These are phyloP conservation scores for Suillus brevipes DNA, from an alignment of 768 basidiomycete genomes.

Conservation along the genomic window DNA sequence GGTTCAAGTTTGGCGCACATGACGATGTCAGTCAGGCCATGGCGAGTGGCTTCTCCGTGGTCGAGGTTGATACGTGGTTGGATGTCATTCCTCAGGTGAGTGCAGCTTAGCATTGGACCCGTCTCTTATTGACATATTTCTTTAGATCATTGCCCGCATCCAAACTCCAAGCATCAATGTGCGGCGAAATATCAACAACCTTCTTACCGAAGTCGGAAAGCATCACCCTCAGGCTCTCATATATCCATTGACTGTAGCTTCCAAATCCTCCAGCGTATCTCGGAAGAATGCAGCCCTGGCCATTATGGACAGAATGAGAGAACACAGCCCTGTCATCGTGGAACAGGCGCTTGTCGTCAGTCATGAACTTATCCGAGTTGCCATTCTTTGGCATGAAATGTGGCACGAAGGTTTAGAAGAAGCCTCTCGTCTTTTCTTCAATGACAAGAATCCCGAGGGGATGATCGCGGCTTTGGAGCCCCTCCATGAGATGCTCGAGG, in stretches of 20 bases:
- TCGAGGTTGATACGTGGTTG: slow-evolving; percentile 97
- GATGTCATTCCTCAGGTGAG: slow-evolving; percentile 96
- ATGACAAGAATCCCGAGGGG: slow-evolving; percentile 93
- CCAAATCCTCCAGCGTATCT: slow-evolving; percentile 85
- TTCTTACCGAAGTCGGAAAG: slow-evolving; percentile 91
- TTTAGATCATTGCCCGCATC: slow-evolving; percentile 94
- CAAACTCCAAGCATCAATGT: slow-evolving; percentile 91
- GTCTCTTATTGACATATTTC: background rate
- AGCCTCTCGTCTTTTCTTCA: slow-evolving; percentile 94
- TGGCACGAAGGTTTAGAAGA: slow-evolving; percentile 99
- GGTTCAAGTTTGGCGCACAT: slow-evolving; percentile 96
- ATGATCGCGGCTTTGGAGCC: slow-evolving; percentile 96
- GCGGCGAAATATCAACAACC: slow-evolving; percentile 82
- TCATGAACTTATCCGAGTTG: slow-evolving; percentile 93
- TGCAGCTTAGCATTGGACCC: background rate
- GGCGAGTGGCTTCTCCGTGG: slow-evolving; percentile 79
- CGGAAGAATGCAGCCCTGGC: slow-evolving; percentile 79
- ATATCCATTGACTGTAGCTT: slow-evolving; percentile 93
- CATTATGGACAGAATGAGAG: slow-evolving; percentile 92
- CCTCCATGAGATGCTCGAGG: slow-evolving; percentile 88
- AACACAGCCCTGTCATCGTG: slow-evolving; percentile 86
- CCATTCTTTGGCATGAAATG: slow-evolving; percentile 97
- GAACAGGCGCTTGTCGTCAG: slow-evolving; percentile 88
- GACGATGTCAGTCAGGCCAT: slow-evolving; percentile 90
- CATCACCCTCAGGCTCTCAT: slow-evolving; percentile 97